Conservation (phyloP, 2,329 filamentous ascomycete genomes). For the Canariomyces notabilis region DNA sequence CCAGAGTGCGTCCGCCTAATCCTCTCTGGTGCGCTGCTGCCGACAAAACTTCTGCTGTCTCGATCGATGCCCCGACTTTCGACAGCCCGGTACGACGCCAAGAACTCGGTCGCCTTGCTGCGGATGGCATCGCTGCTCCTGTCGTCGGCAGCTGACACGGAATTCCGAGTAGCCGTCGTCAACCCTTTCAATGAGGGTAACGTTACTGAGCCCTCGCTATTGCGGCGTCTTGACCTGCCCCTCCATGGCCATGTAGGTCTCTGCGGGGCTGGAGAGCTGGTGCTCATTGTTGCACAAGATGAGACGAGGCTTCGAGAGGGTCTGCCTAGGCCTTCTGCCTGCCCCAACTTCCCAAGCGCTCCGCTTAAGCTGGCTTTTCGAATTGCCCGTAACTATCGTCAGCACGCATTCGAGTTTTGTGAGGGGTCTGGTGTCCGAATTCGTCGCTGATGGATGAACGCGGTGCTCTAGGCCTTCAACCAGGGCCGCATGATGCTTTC, state of each 20-base stretch:
- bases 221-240: slow-evolving; percentile 11
- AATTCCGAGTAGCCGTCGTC: slow-evolving; percentile 14
- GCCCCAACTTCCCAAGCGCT: neutral
- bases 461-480: neutral
- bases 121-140: slow-evolving; percentile 7
- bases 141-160: slow-evolving; percentile 12
- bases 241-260: slow-evolving; percentile 15
- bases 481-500: too few relatives aligned
- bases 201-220: slow-evolving; percentile 19
- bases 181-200: slow-evolving; percentile 3
- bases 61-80: neutral
- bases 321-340: neutral
- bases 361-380: too few relatives aligned
- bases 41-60: slow-evolving; percentile 1
- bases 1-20: slow-evolving; percentile 21
- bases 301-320: neutral
- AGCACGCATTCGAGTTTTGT: neutral
- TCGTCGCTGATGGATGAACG: neutral
- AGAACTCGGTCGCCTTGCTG: slow-evolving; percentile 4
- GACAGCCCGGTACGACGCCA: neutral
- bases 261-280: slow-evolving; percentile 1
- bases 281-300: neutral
- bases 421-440: neutral
- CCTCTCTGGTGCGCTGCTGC: slow-evolving; percentile 13
- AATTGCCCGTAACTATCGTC: too few relatives aligned